These are phyloP conservation scores for Coemansia sp. DNA, from an alignment of 192 early-diverging fungal species.

Conservation along the genomic window DNA sequence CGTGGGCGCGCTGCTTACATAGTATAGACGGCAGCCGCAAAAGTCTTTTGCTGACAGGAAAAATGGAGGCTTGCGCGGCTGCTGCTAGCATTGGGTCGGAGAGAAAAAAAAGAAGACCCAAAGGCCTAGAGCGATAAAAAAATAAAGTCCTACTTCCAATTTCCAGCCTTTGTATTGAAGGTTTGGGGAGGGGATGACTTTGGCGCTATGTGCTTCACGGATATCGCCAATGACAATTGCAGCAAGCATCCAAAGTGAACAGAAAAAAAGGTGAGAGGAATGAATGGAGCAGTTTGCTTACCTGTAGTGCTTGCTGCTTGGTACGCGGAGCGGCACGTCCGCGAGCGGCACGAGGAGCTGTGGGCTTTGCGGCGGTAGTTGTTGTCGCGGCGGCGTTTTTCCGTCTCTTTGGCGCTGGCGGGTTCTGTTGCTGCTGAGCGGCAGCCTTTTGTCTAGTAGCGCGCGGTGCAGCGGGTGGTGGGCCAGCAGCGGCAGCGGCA, in stretches of 20 bases:
- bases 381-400: constrained; percentile 33
- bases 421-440: constrained; percentile 18
- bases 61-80: not conserved
- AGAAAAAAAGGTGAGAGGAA: not conserved
- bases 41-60: not conserved
- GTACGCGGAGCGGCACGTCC: constrained; percentile 38
- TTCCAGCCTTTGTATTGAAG: not conserved
- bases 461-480: constrained; percentile 1
- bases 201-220: not conserved
- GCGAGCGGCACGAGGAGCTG: constrained; percentile 24
- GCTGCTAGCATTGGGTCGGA: not conserved
- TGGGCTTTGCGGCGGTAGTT: constrained; percentile 11
- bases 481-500: constrained; percentile 28
- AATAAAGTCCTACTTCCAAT: not conserved
- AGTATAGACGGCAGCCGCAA: not conserved
- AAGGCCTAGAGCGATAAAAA: not conserved
- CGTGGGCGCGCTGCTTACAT: not conserved
- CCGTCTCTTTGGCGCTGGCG: constrained; percentile 33
- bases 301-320: constrained; percentile 31
- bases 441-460: constrained; percentile 9
- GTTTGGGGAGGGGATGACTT: not conserved
- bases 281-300: constrained; percentile 8
- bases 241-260: not conserved
- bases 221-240: constrained; percentile 2
- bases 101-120: not conserved